These are phyloP conservation scores for Saccharomycopsis fodiens DNA, from an alignment of 805 yeast species.

Conservation along the genomic window DNA sequence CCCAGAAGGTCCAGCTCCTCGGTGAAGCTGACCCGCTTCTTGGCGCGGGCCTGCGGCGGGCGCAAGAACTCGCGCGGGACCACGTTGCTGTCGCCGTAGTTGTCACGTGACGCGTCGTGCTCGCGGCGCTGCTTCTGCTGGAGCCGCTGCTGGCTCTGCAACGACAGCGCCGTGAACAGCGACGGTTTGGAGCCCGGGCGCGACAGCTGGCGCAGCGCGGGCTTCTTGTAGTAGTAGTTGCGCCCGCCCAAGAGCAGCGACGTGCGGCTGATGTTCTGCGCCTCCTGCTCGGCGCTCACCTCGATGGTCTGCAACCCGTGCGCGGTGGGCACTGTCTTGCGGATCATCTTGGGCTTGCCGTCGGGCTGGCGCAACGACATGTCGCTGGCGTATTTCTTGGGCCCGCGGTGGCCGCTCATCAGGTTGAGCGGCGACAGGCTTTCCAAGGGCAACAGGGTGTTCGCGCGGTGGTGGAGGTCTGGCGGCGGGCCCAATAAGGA, in stretches of 20 bases:
- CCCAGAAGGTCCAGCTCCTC: slow-evolving; percentile 15
- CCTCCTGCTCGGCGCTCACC: slow-evolving; percentile 13
- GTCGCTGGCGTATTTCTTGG: not conserved
- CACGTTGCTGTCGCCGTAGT: not conserved
- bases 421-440: slow-evolving; percentile 2
- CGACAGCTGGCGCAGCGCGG: not conserved
- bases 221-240: not conserved
- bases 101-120: not conserved
- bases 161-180: slow-evolving; percentile 6
- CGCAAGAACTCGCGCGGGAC: slow-evolving; percentile 5
- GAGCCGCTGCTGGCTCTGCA: not conserved
- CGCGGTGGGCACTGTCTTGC: slow-evolving; percentile 18
- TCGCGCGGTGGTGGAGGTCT: not conserved
- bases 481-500: not conserved
- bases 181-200: slow-evolving; percentile 7
- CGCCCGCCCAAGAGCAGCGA: slow-evolving; percentile 6
- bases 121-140: not conserved
- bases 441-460: not conserved
- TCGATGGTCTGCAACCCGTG: slow-evolving; percentile 19
- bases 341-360: slow-evolving; percentile 10
- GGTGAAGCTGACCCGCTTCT: slow-evolving; percentile 19
- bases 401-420: not conserved
- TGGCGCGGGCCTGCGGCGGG: slow-evolving; percentile 22
- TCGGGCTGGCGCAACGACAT: not conserved
- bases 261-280: slow-evolving; percentile 10